Evolutionary conservation across 495 filamentous ascomycete species (phyloP), one percentile per base, ranked within the genome.

Genomic region (Neurospora cerealis): DNA sequence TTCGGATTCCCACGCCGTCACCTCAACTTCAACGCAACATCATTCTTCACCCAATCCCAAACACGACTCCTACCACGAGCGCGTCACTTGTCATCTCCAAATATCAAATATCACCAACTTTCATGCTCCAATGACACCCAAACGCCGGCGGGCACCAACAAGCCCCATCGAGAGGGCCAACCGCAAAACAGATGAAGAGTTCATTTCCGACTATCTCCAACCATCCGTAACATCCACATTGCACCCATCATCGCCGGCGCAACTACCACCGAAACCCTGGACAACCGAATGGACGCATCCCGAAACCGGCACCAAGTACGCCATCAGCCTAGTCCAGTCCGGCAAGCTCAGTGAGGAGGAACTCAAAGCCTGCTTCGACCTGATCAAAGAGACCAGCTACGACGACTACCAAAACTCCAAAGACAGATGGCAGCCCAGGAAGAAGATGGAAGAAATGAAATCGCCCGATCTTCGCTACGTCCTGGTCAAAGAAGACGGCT

Each of bases 391-490:
- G n/a, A 94, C 93, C 0, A 94, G 92, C 71, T 78, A 83, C 3
- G 75, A 80, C 5, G 89, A 89, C 73, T 97, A 97, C 79, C 85
- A 88, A 62, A 77, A 83, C 17, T 93, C 92, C 0, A 81, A 84
- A 37, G 73, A 72, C 1, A 91, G 91, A 69, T 97, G 94, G 94
- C 89, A 89, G 13, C 87, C 92, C 0, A 72, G 73, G 3, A 87
- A 87, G 46, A 97, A 97, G 81, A 77, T 81, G 39, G 84, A 85
- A 73, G 94, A 97, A 83, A 97, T 97, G 93, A 83, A 81, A 48
- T 85, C 94, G 3, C 84, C 87, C 0, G 92, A 91, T 76, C 85
- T 93, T 78, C 88, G 89, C 48, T 93, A 92, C 74, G 80, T 93
- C 37, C 81, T 92, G 69, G 79, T 93, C 41, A 87, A 87, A 42